Evolutionary conservation across 352 stramenopile genomes (phyloP).

Genomic region (Phytopythium montanum): DNA sequence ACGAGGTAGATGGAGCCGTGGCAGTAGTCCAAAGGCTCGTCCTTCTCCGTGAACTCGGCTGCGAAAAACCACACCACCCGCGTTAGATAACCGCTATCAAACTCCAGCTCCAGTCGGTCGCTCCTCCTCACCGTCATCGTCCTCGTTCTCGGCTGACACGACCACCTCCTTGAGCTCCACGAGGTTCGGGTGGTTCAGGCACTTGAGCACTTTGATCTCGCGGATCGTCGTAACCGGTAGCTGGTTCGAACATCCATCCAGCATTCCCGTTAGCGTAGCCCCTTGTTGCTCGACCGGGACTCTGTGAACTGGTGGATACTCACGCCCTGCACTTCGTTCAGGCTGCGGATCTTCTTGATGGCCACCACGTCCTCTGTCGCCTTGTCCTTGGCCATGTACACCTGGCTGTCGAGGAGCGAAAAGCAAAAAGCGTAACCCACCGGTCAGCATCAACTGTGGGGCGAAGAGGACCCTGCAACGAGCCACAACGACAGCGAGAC

Average conservation of each 20-base stretch:
- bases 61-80: not conserved
- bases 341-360: slow-evolving; percentile 90
- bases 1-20: slow-evolving; percentile 87
- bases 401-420: slow-evolving; percentile 72
- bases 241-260: slow-evolving; percentile 27
- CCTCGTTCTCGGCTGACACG: slow-evolving; percentile 83
- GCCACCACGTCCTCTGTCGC: slow-evolving; percentile 78
- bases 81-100: not conserved
- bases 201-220: slow-evolving; percentile 99
- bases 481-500: too few species aligned
- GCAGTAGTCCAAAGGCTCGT: slow-evolving; percentile 81
- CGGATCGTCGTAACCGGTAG: slow-evolving; percentile 95
- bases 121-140: slow-evolving; percentile 54
- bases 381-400: slow-evolving; percentile 89
- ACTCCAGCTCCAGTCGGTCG: too few species aligned
- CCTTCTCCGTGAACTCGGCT: slow-evolving; percentile 82
- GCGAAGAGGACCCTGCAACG: too few species aligned
- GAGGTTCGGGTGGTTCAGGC: slow-evolving; percentile 94
- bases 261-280: not conserved
- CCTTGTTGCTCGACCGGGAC: not conserved
- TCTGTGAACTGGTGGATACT: slow-evolving; percentile 14
- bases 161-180: slow-evolving; percentile 96
- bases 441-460: too few species aligned
- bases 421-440: too few species aligned
- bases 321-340: slow-evolving; percentile 88